Evolutionary conservation across 345 rosid genomes (phyloP).

Genomic region (Euclidium syriacum): DNA sequence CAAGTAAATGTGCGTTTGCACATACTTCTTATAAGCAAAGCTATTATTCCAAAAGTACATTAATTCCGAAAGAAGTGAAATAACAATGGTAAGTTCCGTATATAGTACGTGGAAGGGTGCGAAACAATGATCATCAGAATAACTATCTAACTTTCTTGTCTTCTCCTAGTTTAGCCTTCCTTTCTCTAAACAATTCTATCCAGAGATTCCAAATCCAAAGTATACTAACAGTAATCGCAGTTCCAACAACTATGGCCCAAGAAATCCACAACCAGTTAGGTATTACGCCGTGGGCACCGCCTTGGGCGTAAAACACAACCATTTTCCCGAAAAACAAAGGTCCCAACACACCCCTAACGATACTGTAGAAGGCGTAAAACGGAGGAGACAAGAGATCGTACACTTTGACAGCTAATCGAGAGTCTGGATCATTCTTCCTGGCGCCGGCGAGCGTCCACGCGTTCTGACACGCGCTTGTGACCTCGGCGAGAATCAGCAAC

Average conservation of each 20-base stretch:
- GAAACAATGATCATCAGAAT: neutral
- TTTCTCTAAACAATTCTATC: conserved; percentile 55
- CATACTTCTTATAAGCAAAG: neutral
- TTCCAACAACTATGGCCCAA: conserved; percentile 62
- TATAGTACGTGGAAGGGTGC: conserved; percentile 16
- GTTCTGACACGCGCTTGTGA: conserved; percentile 90
- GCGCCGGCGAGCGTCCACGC: conserved; percentile 74
- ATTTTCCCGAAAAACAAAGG: conserved; percentile 59
- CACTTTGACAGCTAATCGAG: conserved; percentile 42
- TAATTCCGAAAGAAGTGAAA: neutral
- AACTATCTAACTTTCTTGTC: conserved; percentile 48
- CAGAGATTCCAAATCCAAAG: conserved; percentile 82
- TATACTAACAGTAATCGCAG: conserved; percentile 70
- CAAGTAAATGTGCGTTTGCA: neutral
- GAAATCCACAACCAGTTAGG: conserved; percentile 91
- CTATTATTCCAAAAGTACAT: neutral
- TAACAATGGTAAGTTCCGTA: neutral
- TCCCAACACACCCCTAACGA: conserved; percentile 66
- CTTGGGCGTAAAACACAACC: conserved; percentile 48
- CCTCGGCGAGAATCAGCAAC: conserved; percentile 70
- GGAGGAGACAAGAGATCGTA: conserved; percentile 59
- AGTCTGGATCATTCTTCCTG: conserved; percentile 46
- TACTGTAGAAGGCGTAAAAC: conserved; percentile 59
- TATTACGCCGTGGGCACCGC: conserved; percentile 46
- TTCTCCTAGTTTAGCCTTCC: conserved; percentile 30